Evolutionary conservation across 352 stramenopile species (phyloP).

Genomic region (Globisporangium barbulae): DNA sequence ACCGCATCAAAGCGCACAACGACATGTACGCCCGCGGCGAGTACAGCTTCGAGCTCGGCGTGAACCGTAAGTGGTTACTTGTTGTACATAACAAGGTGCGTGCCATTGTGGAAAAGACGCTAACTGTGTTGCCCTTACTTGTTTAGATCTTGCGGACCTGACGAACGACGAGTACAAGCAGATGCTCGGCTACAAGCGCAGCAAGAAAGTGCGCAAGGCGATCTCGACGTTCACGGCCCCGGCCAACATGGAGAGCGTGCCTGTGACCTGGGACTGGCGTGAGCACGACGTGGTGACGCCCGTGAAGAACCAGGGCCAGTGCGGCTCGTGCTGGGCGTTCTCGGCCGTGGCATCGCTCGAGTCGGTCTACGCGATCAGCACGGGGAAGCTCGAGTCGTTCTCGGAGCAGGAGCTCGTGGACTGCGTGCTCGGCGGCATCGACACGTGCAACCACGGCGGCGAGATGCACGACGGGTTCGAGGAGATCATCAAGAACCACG

Average conservation of each 20-base stretch:
- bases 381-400: conserved; percentile 41
- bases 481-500: conserved; percentile 39
- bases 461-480: conserved; percentile 41
- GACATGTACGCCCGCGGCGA: conserved; percentile 40
- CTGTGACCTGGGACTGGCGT: conserved; percentile 49
- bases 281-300: conserved; percentile 68
- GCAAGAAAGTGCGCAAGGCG: conserved; percentile 4
- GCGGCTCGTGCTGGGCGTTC: conserved; percentile 96
- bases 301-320: conserved; percentile 62
- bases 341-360: conserved; percentile 54
- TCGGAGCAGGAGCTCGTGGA: conserved; percentile 58
- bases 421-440: conserved; percentile 25
- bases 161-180: conserved; percentile 42
- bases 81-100: neutral
- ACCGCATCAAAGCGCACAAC: conserved; percentile 52
- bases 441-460: conserved; percentile 39
- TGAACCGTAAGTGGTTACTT: conserved; percentile 27
- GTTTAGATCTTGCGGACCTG: conserved; percentile 33
- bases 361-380: conserved; percentile 30
- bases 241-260: conserved; percentile 16
- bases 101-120: neutral
- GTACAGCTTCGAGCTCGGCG: conserved; percentile 42
- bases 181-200: conserved; percentile 36
- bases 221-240: conserved; percentile 20
- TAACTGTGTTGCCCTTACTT: neutral